These are phyloP conservation scores for Oenanthe javanica DNA, from an alignment of 140 eudicot species.

Conservation along the genomic window DNA sequence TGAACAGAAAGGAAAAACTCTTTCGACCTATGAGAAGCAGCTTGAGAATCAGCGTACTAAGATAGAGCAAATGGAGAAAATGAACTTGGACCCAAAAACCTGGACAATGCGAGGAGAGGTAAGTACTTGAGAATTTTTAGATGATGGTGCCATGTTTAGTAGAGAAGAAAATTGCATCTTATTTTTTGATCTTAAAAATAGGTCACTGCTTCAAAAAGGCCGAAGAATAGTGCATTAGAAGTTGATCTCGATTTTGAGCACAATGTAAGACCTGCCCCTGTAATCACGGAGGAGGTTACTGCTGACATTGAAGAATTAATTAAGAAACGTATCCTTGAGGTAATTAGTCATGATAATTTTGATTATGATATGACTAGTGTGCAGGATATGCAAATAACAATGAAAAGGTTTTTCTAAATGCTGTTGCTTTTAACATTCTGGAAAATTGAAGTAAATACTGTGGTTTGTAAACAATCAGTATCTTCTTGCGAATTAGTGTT, in stretches of 20 bases:
- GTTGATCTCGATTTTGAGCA: constrained; percentile 92
- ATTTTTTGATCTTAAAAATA: constrained; percentile 21
- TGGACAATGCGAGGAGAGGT: constrained; percentile 99
- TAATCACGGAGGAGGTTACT: constrained; percentile 86
- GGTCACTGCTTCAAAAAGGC: constrained; percentile 88
- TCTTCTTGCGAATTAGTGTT: neutral
- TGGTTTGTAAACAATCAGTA: neutral
- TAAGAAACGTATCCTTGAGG: constrained; percentile 79
- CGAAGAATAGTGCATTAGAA: constrained; percentile 87
- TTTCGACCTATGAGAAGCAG: constrained; percentile 78
- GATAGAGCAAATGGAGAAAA: constrained; percentile 76
- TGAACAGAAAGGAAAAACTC: constrained; percentile 39
- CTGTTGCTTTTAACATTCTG: neutral
- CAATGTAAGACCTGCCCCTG: constrained; percentile 86
- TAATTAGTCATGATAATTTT: constrained; percentile 6
- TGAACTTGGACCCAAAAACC: constrained; percentile 59
- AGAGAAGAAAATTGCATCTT: neutral
- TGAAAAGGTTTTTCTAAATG: neutral
- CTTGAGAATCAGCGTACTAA: constrained; percentile 53
- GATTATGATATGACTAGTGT: neutral
- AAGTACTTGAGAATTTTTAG: neutral
- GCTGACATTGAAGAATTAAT: constrained; percentile 79
- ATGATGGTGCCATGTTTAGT: neutral
- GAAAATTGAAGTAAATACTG: neutral
- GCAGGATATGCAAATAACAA: neutral